Percentiles rank a stretch among this genome's conserved stretches.
These are phyloP conservation scores for Cutaneotrichosporon sp. DNA, from an alignment of 1,284 basidiomycete species.

Conservation along the genomic window DNA sequence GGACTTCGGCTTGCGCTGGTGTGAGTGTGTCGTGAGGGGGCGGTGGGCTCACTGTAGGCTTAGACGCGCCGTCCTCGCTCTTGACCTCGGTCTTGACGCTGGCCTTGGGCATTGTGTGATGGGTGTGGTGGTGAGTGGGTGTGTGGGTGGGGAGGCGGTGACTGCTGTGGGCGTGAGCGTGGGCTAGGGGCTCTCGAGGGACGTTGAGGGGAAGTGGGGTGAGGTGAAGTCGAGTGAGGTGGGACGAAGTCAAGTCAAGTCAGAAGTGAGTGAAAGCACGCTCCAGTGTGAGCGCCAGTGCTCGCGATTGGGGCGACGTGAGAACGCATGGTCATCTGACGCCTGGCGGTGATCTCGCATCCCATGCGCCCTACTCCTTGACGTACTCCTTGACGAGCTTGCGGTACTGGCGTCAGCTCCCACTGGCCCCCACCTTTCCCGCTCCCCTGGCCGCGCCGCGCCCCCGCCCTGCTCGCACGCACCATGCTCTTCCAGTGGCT, in stretches of 20 bases:
- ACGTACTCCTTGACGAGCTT: slow-evolving; percentile 4
- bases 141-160: too few relatives aligned
- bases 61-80: neutral
- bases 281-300: too few relatives aligned
- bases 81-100: neutral
- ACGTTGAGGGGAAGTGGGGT: too few relatives aligned
- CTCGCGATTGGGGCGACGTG: neutral
- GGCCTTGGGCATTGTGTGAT: neutral
- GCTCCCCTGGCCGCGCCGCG: neutral
- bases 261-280: too few relatives aligned
- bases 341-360: too few relatives aligned
- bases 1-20: slow-evolving; percentile 4
- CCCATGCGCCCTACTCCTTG: neutral
- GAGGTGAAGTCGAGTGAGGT: too few relatives aligned
- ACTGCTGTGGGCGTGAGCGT: too few relatives aligned
- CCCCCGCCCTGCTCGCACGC: neutral
- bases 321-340: neutral
- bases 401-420: neutral
- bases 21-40: neutral
- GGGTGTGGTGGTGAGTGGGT: too few relatives aligned
- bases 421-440: neutral
- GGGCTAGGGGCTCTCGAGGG: too few relatives aligned
- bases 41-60: neutral
- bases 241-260: too few relatives aligned
- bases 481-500: slow-evolving; percentile 23